Evolutionary conservation across 2,329 filamentous ascomycete species (phyloP).

Genomic region (Aureobasidium sp.): DNA sequence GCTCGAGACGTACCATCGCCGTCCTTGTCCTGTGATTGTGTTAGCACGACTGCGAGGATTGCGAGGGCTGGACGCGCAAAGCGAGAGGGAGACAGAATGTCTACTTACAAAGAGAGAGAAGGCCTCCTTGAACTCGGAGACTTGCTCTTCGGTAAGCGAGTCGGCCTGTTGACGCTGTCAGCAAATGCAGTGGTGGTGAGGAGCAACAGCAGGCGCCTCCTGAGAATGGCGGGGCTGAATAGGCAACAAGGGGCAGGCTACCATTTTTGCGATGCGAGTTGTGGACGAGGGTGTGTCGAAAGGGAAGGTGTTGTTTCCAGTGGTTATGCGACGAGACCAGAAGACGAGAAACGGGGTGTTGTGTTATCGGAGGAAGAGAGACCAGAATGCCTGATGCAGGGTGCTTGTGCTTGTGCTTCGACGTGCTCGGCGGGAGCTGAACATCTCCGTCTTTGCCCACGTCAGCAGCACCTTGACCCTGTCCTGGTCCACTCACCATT

Average conservation of each 20-base stretch:
- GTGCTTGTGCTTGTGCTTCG: neutral
- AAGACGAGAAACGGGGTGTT: neutral
- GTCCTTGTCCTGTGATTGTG: slow-evolving; percentile 46
- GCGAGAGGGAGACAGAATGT: slow-evolving; percentile 19
- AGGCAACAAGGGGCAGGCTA: slow-evolving; percentile 17
- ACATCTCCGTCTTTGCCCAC: neutral
- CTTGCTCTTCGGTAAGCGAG: slow-evolving; percentile 98
- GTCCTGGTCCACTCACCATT: neutral
- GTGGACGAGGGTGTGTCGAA: slow-evolving; percentile 5
- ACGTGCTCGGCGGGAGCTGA: neutral
- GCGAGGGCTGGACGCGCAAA: neutral
- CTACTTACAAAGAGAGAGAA: slow-evolving; percentile 97
- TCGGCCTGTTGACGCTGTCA: slow-evolving; percentile 61
- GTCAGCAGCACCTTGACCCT: slow-evolving; percentile 2
- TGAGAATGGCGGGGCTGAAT: slow-evolving; percentile 20
- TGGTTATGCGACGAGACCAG: neutral
- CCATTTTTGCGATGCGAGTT: slow-evolving; percentile 21
- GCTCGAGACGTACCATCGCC: slow-evolving; percentile 44
- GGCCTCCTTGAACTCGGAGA: slow-evolving; percentile 99
- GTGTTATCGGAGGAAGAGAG: neutral
- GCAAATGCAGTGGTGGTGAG: slow-evolving; percentile 2
- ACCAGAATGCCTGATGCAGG: slow-evolving; percentile 5
- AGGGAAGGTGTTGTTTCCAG: neutral
- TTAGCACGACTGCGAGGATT: neutral
- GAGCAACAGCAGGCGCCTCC: slow-evolving; percentile 3